Evolutionary conservation across 148 eudicot genomes (phyloP).

Genomic region (Spergularia bocconei): DNA sequence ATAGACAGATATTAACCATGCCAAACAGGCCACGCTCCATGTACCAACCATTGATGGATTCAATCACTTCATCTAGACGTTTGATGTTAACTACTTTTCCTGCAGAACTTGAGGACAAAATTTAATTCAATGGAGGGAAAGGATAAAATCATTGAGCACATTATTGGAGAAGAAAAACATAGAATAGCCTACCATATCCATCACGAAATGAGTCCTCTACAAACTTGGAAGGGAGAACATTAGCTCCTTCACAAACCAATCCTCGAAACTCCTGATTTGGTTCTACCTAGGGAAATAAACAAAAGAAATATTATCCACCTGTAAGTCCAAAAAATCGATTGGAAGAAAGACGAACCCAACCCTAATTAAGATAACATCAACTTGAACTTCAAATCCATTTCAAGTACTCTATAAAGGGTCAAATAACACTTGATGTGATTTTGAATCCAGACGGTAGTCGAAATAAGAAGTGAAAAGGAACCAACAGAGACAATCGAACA

Average conservation of each 20-base stretch:
- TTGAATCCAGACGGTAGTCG: neutral
- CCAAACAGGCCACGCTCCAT: constrained; percentile 99
- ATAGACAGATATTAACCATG: constrained; percentile 56
- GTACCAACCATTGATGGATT: constrained; percentile 93
- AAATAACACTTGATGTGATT: neutral
- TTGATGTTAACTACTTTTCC: constrained; percentile 93
- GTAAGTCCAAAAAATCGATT: neutral
- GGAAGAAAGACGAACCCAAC: neutral
- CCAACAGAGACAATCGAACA: neutral
- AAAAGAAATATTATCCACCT: constrained; percentile 6
- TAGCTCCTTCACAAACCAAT: constrained; percentile 97
- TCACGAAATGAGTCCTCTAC: constrained; percentile 92
- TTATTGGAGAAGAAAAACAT: constrained; percentile 9
- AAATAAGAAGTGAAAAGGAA: neutral
- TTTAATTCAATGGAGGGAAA: constrained; percentile 28
- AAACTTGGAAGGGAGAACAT: constrained; percentile 90
- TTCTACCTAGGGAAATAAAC: constrained; percentile 67
- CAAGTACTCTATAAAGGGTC: neutral
- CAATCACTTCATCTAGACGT: constrained; percentile 88
- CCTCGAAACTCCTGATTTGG: constrained; percentile 99
- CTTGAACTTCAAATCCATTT: neutral
- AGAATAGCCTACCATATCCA: constrained; percentile 73
- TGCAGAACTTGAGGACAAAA: constrained; percentile 73
- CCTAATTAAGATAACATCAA: neutral
- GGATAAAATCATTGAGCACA: constrained; percentile 30